Evolutionary conservation across 441 rosid species (phyloP), one percentile per base, ranked within the genome.

Genomic region (Theobroma grandiflorum): DNA sequence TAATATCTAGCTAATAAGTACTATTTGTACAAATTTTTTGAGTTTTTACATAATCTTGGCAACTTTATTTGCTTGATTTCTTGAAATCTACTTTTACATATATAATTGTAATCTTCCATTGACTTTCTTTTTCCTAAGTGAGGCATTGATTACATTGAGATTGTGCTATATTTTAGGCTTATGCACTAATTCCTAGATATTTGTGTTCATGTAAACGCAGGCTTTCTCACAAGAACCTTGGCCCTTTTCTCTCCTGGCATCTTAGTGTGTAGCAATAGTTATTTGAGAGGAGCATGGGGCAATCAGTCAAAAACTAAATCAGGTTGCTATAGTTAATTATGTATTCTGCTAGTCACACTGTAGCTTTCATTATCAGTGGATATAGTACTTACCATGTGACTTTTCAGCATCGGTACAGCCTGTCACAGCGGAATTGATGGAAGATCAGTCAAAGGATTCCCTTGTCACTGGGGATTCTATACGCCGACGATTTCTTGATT

Each of bases 321-420:
- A 91, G 94, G 95, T 89, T 88, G 78, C 80, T 74, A 31, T 69
- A 61, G 81, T 79, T 76, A 77, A 55, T 59, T n/a, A 20, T 61
- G 1, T 71, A 31, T 18, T 45, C 33, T 74, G 4, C 66, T 49
- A 20, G 50, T 76, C 74, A 31, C 72, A 72, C 77, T 84, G 72
- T 68, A 52, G 79, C 68, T 74, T 83, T 82, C 47, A 62, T 81
- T 65, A 62, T 72, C 69, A 57, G 42, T 55, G 74, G 52, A 81
- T 77, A 69, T 52, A 14, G 61, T 63, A 78, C 82, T 85, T 81
- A 86, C 78, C 77, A 38, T 75, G 45, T 87, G 70, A 81, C 64
- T 75, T 89, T 90, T 84, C 94, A 94, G 97, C 91, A 68, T 89
- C 98, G 52, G 87, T 87, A 57, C 95, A 93, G 86, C 90, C 88